Percentiles rank a stretch among this genome's conserved stretches.
phyloP scores from a whole-genome alignment of 1,284 basidiomycete species.

The Moesziomyces antarcticus region DNA sequence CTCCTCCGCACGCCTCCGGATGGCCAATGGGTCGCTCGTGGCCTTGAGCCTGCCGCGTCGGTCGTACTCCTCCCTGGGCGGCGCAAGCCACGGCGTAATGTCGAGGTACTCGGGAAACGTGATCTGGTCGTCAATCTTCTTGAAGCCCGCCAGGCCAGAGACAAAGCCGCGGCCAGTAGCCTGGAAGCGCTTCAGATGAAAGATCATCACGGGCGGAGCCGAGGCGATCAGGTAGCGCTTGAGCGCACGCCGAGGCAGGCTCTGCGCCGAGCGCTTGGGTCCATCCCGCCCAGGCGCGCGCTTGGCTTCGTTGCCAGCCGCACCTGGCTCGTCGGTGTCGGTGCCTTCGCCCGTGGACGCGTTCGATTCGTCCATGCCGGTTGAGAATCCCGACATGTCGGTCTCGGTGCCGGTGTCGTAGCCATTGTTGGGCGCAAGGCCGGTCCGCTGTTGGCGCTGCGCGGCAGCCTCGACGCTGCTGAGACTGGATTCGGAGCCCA shows the following conservation, averaged over 20 bases:
- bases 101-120: constrained; percentile 88
- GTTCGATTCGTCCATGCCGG: constrained; percentile 40
- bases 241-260: constrained; percentile 83
- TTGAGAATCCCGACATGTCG: constrained; percentile 43
- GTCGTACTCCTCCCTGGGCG: constrained; percentile 76
- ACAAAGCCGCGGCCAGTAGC: constrained; percentile 63
- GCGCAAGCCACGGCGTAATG: constrained; percentile 84
- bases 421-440: constrained; percentile 15
- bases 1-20: constrained; percentile 54
- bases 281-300: constrained; percentile 9
- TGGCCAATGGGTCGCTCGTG: constrained; percentile 63
- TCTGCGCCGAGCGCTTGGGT: constrained; percentile 57
- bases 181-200: constrained; percentile 94
- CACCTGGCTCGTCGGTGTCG: constrained; percentile 31
- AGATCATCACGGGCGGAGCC: constrained; percentile 86
- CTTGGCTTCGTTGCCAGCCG: background rate
- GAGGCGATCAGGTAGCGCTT: constrained; percentile 91
- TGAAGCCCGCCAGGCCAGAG: constrained; percentile 71
- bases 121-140: constrained; percentile 85
- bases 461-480: constrained; percentile 28
- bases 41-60: constrained; percentile 69
- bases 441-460: background rate
- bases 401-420: constrained; percentile 51
- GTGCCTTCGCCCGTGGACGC: constrained; percentile 35
- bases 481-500: constrained; percentile 33